Percentiles rank a stretch among this genome's conserved stretches.
Conservation (phyloP, 2,329 filamentous ascomycete genomes). For the Apiospora koreana region DNA sequence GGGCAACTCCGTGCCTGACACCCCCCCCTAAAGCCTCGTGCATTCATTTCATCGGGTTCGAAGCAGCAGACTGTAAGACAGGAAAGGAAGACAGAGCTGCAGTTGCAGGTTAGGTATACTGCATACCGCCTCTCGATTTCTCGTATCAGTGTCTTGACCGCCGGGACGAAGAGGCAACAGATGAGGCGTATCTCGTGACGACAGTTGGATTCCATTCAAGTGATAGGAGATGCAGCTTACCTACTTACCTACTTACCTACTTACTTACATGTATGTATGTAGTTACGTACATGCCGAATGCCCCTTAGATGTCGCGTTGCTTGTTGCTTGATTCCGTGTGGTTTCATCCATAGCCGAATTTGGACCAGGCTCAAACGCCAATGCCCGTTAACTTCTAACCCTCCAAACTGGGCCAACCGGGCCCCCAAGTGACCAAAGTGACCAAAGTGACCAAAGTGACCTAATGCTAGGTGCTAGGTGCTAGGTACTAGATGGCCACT, state of each 20-base stretch:
- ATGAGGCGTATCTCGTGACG: too few relatives aligned
- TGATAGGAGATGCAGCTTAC: background rate
- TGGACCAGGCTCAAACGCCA: conserved; percentile 7
- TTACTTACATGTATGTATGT: background rate
- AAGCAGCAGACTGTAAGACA: too few relatives aligned
- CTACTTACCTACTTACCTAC: background rate
- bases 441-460: background rate
- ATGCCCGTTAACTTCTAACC: conserved; percentile 8
- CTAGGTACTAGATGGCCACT: background rate
- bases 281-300: background rate
- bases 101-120: too few relatives aligned
- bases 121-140: too few relatives aligned
- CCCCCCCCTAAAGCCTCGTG: background rate
- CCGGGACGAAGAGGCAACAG: too few relatives aligned
- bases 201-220: background rate
- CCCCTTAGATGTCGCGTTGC: conserved; percentile 3
- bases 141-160: too few relatives aligned
- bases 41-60: background rate
- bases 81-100: too few relatives aligned
- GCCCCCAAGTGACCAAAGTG: too few relatives aligned
- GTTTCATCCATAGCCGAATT: conserved; percentile 5
- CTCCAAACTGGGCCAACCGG: conserved; percentile 8
- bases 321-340: conserved; percentile 1
- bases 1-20: background rate
- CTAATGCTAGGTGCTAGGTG: background rate